Percentiles rank a stretch among this genome's conserved stretches.
These are phyloP conservation scores for Gynandropsis gynandra DNA, from an alignment of 345 rosid genomes.

Conservation along the genomic window DNA sequence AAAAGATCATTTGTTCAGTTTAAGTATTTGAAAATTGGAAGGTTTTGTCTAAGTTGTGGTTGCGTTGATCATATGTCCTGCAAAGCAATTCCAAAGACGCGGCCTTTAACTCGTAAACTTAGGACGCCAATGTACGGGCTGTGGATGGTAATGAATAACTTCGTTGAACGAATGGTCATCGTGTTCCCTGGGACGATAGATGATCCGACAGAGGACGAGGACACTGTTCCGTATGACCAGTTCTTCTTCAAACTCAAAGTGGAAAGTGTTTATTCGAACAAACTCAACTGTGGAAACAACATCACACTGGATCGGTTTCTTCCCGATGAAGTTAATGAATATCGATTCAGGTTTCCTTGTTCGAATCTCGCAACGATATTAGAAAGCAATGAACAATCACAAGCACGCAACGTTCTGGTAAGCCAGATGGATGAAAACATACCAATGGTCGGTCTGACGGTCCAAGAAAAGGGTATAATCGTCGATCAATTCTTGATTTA, in stretches of 20 bases:
- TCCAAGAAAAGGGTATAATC: background rate
- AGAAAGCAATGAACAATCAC: too few species aligned
- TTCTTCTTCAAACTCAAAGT: too few species aligned
- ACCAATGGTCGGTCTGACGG: background rate
- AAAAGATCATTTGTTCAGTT: too few species aligned
- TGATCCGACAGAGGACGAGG: background rate
- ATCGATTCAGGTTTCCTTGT: too few species aligned
- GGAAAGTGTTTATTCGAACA: too few species aligned
- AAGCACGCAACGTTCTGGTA: too few species aligned
- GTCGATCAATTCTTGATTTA: background rate
- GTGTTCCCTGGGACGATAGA: background rate
- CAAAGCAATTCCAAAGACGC: background rate
- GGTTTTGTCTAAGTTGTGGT: background rate
- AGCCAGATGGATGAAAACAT: conserved; percentile 1
- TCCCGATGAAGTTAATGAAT: too few species aligned
- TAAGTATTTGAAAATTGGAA: background rate
- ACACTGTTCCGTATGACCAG: conserved; percentile 5
- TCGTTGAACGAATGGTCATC: background rate
- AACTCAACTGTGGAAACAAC: too few species aligned
- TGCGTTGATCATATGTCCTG: background rate
- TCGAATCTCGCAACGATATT: too few species aligned
- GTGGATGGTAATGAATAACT: too few species aligned
- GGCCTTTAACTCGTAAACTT: conserved; percentile 1
- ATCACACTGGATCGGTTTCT: too few species aligned
- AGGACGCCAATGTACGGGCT: conserved; percentile 1